These are phyloP conservation scores for Priceomyces medius DNA, from an alignment of 805 yeast species.

Conservation along the genomic window DNA sequence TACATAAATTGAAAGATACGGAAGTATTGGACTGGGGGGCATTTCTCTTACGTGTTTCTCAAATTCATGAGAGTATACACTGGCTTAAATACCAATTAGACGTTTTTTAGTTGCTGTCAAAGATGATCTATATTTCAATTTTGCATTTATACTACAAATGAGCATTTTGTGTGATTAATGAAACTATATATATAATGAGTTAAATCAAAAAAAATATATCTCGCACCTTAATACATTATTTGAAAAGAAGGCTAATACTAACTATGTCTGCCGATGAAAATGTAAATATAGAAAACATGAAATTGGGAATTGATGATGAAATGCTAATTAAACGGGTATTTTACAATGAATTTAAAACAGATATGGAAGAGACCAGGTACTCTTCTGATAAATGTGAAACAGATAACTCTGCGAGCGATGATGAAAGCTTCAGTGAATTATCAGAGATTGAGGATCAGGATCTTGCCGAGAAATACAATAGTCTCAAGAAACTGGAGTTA, in stretches of 20 bases:
- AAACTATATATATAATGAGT: not conserved
- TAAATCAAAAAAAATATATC: too few relatives aligned
- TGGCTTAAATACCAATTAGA: constrained; percentile 2
- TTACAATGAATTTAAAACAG: constrained; percentile 24
- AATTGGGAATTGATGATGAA: constrained; percentile 31
- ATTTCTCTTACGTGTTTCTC: not conserved
- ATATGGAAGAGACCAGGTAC: constrained; percentile 3
- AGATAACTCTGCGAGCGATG: constrained; percentile 20
- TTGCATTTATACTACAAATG: too few relatives aligned
- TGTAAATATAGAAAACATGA: not conserved
- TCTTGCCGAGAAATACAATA: constrained; percentile 28
- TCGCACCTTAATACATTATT: too few relatives aligned
- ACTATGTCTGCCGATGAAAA: not conserved
- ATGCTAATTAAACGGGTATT: constrained; percentile 45
- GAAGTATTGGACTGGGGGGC: not conserved
- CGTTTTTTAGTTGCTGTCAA: constrained; percentile 1
- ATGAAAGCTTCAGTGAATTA: constrained; percentile 27
- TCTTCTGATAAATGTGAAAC: constrained; percentile 1
- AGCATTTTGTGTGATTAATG: not conserved
- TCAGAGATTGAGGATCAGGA: constrained; percentile 36
- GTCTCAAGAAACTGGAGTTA: constrained; percentile 30
- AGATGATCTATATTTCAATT: too few relatives aligned
- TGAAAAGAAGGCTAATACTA: too few relatives aligned
- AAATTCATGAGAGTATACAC: not conserved
- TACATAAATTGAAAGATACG: not conserved